Base-by-base conservation (phyloP, 768 basidiomycete species). In the Lactarius akahatsu region DNA sequence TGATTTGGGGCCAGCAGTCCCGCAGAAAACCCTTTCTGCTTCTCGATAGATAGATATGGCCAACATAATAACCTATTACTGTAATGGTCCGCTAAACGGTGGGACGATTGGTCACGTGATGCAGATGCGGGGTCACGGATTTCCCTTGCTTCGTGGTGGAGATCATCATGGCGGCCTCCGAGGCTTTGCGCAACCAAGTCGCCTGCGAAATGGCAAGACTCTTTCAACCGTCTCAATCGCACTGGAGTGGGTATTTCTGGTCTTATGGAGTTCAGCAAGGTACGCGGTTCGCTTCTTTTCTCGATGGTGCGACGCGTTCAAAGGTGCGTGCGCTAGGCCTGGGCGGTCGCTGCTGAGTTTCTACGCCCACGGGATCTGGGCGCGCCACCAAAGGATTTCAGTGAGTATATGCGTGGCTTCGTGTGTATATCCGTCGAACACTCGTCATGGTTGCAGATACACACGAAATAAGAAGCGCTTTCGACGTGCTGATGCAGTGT, bases 151-250 rank as follows among this genome's bases (percentile, higher is more conserved):
- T 16, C 5, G 9, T 18, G 6, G 30, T 26, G 5, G 26, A 26
- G 13, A 18, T 32, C 11, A 34, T 56, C 60, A 47, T 40, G 32
- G 87, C 86, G 87, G 82, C 84, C 20, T 86, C 86, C 5, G 80
- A 83, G 64, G 87, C 86, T 30, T 77, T 89, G n/a, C 82, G 82
- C 56, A 80, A 82, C 1, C 87, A 89, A 73, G 86, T 89, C 10
- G 82, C 84, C 20, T n/a, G 78, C 86, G 3, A 88, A 88, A 78
- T 90, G 89, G 88, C 85, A 88, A 67, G 86, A 89, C 23, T 80
- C 86, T 2, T 90, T 90, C 73, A 76, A 79, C n/a, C 82, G 86
- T 18, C 77, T 90, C 57, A 90, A 90, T 71, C 79, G 81, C 34
- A 75, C 78, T 16, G 79, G 84, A 41, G 82, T 81, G 43, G 89